phyloP scores from a whole-genome alignment of 1,139 yeast genomes.

The Taphrina pruni region DNA sequence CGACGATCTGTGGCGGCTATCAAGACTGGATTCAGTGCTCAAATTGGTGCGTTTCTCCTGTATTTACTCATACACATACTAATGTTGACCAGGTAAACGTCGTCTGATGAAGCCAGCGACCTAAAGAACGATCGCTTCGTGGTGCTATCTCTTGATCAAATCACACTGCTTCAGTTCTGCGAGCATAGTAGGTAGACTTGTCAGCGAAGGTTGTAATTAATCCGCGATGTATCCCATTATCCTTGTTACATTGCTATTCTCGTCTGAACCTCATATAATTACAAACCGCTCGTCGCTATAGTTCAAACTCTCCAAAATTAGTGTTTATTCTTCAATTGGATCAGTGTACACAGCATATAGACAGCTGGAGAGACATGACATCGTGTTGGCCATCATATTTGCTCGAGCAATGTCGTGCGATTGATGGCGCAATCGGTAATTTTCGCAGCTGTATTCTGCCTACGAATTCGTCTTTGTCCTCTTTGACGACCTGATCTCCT shows the following conservation, averaged over 20 bases:
- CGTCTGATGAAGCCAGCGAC: conserved; percentile 35
- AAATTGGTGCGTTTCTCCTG: conserved; percentile 45
- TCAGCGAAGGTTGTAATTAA: background rate
- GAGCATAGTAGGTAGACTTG: background rate
- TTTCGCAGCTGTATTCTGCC: conserved; percentile 21
- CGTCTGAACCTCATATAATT: too few species aligned
- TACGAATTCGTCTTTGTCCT: background rate
- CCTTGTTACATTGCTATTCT: too few species aligned
- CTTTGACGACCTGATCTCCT: background rate
- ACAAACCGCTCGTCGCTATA: too few species aligned
- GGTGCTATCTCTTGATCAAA: too few species aligned
- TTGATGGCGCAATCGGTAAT: conserved; percentile 24
- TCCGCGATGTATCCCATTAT: too few species aligned
- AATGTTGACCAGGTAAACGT: conserved; percentile 10
- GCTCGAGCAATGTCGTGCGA: conserved; percentile 3
- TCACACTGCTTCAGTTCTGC: background rate
- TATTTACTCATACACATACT: background rate
- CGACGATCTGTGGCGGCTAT: conserved; percentile 96
- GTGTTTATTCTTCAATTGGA: too few species aligned
- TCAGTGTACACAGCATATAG: too few species aligned
- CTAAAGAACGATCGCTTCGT: background rate
- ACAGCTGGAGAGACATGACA: background rate
- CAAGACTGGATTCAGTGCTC: conserved; percentile 99
- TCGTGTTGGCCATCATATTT: background rate
- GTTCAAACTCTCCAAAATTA: background rate